phyloP scores from a whole-genome alignment of 805 yeast species.

The Hanseniaspora lachancei region DNA sequence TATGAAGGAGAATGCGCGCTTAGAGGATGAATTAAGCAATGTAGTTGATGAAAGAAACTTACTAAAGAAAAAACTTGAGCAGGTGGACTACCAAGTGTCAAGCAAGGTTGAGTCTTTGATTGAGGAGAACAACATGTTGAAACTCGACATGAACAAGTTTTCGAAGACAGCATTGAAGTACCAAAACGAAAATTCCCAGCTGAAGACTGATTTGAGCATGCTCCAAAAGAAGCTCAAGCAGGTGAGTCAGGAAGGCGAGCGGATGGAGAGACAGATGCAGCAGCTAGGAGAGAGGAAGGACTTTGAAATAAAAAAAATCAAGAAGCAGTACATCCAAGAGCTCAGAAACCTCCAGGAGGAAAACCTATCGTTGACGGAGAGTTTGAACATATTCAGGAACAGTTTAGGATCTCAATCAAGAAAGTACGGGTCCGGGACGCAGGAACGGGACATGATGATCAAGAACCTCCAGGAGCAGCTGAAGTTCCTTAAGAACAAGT shows the following conservation, averaged over 20 bases:
- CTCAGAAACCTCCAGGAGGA: slow-evolving; percentile 21
- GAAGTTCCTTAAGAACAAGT: slow-evolving; percentile 22
- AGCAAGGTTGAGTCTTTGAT: neutral
- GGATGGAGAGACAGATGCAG: slow-evolving; percentile 9
- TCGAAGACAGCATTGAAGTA: slow-evolving; percentile 23
- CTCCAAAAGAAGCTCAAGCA: neutral
- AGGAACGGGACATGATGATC: slow-evolving; percentile 21
- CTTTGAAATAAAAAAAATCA: slow-evolving; percentile 18
- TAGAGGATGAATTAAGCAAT: slow-evolving; percentile 14
- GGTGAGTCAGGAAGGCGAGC: neutral
- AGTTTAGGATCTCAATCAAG: slow-evolving; percentile 12
- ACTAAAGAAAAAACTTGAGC: slow-evolving; percentile 14
- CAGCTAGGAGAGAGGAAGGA: slow-evolving; percentile 10
- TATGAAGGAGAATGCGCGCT: neutral
- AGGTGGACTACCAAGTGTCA: slow-evolving; percentile 5
- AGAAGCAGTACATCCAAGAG: slow-evolving; percentile 19
- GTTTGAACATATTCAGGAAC: slow-evolving; percentile 12
- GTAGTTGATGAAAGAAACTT: slow-evolving; percentile 14
- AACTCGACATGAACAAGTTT: slow-evolving; percentile 23
- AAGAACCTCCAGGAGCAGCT: slow-evolving; percentile 2
- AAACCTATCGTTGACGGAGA: slow-evolving; percentile 18
- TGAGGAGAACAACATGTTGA: slow-evolving; percentile 21
- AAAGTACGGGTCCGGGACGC: slow-evolving; percentile 10
- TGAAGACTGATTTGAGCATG: slow-evolving; percentile 14
- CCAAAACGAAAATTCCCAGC: slow-evolving; percentile 19